A percentile compares a stretch with the other conserved stretches of the same genome.
Conservation (phyloP, 2,329 filamentous ascomycete genomes). For the Neurospora crassa region DNA sequence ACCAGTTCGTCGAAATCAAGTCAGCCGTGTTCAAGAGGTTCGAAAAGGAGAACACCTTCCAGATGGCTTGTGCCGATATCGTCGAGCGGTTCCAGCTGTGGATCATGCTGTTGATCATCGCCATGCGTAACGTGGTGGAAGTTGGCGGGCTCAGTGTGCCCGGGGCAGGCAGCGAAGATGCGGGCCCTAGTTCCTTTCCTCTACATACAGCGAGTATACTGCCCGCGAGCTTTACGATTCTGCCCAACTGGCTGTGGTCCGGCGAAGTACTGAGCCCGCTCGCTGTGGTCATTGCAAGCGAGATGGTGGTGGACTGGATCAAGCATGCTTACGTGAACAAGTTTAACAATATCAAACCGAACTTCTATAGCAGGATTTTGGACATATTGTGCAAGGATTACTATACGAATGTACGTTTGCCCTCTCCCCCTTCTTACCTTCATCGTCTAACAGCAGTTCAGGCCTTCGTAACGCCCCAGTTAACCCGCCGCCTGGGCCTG, state of each 20-base stretch:
- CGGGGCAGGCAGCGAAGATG: slow-evolving; percentile 39
- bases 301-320: slow-evolving; percentile 93
- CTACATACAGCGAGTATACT: slow-evolving; percentile 65
- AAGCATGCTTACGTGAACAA: slow-evolving; percentile 98
- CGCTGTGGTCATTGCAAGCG: slow-evolving; percentile 84
- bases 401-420: slow-evolving; percentile 68
- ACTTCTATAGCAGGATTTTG: slow-evolving; percentile 79
- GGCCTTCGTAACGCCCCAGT: slow-evolving; percentile 83
- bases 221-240: slow-evolving; percentile 80
- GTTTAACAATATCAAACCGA: slow-evolving; percentile 93
- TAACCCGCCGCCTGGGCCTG: slow-evolving; percentile 81
- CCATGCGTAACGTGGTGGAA: slow-evolving; percentile 90
- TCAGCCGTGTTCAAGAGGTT: slow-evolving; percentile 98
- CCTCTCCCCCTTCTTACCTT: not conserved
- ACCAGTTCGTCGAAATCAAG: slow-evolving; percentile 99
- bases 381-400: slow-evolving; percentile 97
- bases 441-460: slow-evolving; percentile 22
- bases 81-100: slow-evolving; percentile 96
- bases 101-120: slow-evolving; percentile 95
- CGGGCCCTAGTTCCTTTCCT: slow-evolving; percentile 45
- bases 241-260: slow-evolving; percentile 68
- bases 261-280: slow-evolving; percentile 90
- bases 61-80: slow-evolving; percentile 90
- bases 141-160: slow-evolving; percentile 71
- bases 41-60: slow-evolving; percentile 95